These are phyloP conservation scores for Blastomyces emzantsi DNA, from an alignment of 2,329 filamentous ascomycete genomes.

Conservation along the genomic window DNA sequence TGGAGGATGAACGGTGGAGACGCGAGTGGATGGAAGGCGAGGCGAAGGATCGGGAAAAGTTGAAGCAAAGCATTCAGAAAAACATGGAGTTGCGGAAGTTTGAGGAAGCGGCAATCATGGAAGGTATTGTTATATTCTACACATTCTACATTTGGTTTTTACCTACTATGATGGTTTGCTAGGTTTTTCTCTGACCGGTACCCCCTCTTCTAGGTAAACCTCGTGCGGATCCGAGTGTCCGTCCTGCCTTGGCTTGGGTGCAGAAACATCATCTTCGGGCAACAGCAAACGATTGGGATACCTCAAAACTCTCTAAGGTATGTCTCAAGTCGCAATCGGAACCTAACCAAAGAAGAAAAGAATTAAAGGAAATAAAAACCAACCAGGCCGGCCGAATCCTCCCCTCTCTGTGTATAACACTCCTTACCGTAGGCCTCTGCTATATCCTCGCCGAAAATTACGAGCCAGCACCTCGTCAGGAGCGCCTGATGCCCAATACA, in stretches of 20 bases:
- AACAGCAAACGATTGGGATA: constrained; percentile 28
- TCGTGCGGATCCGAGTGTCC: constrained; percentile 33
- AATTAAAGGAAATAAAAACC: neutral
- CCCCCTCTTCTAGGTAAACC: constrained; percentile 25
- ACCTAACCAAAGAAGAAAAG: neutral
- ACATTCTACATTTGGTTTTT: neutral
- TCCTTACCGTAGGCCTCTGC: constrained; percentile 34
- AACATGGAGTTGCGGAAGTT: constrained; percentile 32
- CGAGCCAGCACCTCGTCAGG: constrained; percentile 38
- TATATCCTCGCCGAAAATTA: constrained; percentile 42
- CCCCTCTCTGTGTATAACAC: constrained; percentile 34
- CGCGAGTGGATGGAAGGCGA: constrained; percentile 47
- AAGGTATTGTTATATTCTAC: constrained; percentile 22
- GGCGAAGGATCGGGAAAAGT: constrained; percentile 30
- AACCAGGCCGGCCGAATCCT: constrained; percentile 38
- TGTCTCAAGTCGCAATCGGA: constrained; percentile 7
- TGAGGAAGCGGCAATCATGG: constrained; percentile 27
- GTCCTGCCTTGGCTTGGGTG: constrained; percentile 35
- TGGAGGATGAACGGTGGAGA: constrained; percentile 42
- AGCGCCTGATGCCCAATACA: constrained; percentile 42
- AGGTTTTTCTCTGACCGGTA: neutral
- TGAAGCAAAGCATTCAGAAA: constrained; percentile 25
- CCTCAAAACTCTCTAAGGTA: constrained; percentile 31
- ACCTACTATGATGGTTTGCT: neutral
- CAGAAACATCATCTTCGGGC: constrained; percentile 36